Percentiles rank a stretch among this genome's conserved stretches.
phyloP scores from a whole-genome alignment of 805 yeast species.

The Pichia rugopelliculosa region DNA sequence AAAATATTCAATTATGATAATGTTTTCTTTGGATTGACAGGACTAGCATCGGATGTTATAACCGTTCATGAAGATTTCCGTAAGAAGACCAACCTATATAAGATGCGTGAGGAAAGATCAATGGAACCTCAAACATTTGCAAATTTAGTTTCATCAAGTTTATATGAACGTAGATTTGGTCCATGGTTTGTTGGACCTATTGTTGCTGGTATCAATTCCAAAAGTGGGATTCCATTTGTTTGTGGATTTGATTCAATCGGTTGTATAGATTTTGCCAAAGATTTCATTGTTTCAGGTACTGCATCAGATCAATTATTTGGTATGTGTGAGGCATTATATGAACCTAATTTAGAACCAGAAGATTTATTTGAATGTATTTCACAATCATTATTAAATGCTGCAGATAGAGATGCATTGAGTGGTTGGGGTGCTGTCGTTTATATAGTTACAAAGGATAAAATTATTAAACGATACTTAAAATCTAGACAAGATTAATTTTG shows the following conservation, averaged over 20 bases:
- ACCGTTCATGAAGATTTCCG: slow-evolving; percentile 79
- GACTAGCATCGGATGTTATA: slow-evolving; percentile 88
- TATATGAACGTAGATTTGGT: slow-evolving; percentile 88
- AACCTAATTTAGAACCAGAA: slow-evolving; percentile 89
- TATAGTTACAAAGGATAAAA: slow-evolving; percentile 85
- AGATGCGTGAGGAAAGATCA: slow-evolving; percentile 80
- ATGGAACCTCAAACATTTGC: slow-evolving; percentile 95
- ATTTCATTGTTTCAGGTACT: slow-evolving; percentile 92
- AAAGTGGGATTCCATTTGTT: slow-evolving; percentile 76
- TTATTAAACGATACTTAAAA: slow-evolving; percentile 76
- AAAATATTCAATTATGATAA: slow-evolving; percentile 83
- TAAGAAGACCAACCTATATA: slow-evolving; percentile 79
- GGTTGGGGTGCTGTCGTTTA: slow-evolving; percentile 99
- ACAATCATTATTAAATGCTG: slow-evolving; percentile 89
- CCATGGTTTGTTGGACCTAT: slow-evolving; percentile 96
- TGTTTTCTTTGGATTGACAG: slow-evolving; percentile 86
- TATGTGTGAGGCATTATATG: slow-evolving; percentile 96
- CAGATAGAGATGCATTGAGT: slow-evolving; percentile 92
- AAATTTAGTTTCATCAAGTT: slow-evolving; percentile 79
- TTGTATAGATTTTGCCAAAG: slow-evolving; percentile 90
- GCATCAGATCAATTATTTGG: slow-evolving; percentile 96
- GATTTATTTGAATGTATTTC: slow-evolving; percentile 93
- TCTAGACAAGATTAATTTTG: slow-evolving; percentile 81
- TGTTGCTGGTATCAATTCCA: slow-evolving; percentile 88
- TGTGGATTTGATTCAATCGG: slow-evolving; percentile 97